Base-by-base conservation (phyloP, 208 protist genomes). In the Crithidia bombi region DNA sequence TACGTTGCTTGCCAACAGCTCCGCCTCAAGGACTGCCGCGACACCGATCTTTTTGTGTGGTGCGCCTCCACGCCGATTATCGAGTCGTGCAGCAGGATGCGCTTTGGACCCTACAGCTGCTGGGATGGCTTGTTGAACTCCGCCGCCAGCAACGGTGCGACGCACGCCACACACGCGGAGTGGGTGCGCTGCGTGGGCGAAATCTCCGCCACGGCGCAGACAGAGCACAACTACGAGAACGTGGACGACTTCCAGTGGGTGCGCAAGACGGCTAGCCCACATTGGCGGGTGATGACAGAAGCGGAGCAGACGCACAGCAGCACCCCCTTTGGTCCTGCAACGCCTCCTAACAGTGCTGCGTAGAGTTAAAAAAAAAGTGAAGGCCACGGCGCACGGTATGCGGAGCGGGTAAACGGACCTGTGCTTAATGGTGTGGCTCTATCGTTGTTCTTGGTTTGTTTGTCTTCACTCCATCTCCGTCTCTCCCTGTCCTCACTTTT, bases 181-280 rank as follows among this genome's bases (percentile, higher is more conserved):
- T 94, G 88, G 86, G 86, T 91, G 26, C 23, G 56, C 14, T 30
- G 51, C 36, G 82, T 94, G 5, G 88, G 86, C 25, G 91, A 92
- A 47, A 81, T 90, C 36, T 50, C 59, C 3, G 68, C 83, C 69
- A 52, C 62, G 17, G 75, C 54, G 49, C 54, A 62, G 7, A 79
- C 76, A 23, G 69, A 72, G 59, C 46, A 61, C 23, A 75, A 69
- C 44, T 93, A 91, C 66, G 71, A 46, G n/a, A 78, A 54, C 25
- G 84, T 96, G 26, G 83, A 94, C 58, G 91, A 96, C 69, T 96
- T 96, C 68, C 89, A 93, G 68, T 94, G 91, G 89, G 75, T 96
- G 36, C 84, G 78, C 44, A 93, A 92, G 75, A 85, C 75, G 23
- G 65, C 65, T 25, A 94, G 89, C 55, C 91, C 91, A 26, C 82